phyloP scores from a whole-genome alignment of 208 protist species.

The Zelonia costaricensis region DNA sequence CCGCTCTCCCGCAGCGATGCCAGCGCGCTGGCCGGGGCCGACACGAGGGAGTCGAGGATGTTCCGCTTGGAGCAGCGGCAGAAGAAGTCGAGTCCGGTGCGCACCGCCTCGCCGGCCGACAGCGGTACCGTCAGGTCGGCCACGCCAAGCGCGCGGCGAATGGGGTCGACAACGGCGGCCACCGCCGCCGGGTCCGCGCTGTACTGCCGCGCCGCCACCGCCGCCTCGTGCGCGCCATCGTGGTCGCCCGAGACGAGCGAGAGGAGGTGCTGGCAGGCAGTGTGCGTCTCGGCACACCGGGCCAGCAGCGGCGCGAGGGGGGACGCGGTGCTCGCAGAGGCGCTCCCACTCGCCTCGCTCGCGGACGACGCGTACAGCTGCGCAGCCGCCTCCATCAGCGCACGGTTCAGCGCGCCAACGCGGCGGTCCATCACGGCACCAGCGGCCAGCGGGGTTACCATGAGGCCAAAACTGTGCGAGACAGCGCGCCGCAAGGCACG shows the following conservation, averaged over 20 bases:
- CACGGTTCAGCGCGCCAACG: conserved; percentile 42
- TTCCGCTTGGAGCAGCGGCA: conserved; percentile 71
- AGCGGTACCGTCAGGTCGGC: conserved; percentile 29
- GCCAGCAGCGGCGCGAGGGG: conserved; percentile 17
- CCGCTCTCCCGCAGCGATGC: conserved; percentile 10
- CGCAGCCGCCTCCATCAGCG: conserved; percentile 36
- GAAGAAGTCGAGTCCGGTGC: conserved; percentile 78
- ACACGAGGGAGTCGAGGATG: conserved; percentile 38
- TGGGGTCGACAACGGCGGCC: conserved; percentile 44
- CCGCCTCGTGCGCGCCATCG: conserved; percentile 52
- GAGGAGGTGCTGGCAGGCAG: conserved; percentile 58
- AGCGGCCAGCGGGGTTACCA: conserved; percentile 63
- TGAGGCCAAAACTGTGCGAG: conserved; percentile 55
- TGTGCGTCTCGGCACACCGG: conserved; percentile 26
- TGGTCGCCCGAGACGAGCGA: conserved; percentile 72
- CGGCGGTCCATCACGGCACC: conserved; percentile 36
- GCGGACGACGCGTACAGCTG: conserved; percentile 1
- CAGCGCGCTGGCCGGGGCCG: conserved; percentile 11
- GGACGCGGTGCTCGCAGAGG: neutral
- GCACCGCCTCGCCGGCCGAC: conserved; percentile 30
- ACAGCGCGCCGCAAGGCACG: conserved; percentile 7
- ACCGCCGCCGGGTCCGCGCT: conserved; percentile 44
- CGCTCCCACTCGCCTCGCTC: neutral
- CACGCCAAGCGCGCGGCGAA: conserved; percentile 42
- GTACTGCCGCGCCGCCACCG: conserved; percentile 56